A percentile compares a stretch with the other conserved stretches of the same genome.
phyloP scores from a whole-genome alignment of 192 early-diverging fungal genomes.

The Umbelopsis isabellina region DNA sequence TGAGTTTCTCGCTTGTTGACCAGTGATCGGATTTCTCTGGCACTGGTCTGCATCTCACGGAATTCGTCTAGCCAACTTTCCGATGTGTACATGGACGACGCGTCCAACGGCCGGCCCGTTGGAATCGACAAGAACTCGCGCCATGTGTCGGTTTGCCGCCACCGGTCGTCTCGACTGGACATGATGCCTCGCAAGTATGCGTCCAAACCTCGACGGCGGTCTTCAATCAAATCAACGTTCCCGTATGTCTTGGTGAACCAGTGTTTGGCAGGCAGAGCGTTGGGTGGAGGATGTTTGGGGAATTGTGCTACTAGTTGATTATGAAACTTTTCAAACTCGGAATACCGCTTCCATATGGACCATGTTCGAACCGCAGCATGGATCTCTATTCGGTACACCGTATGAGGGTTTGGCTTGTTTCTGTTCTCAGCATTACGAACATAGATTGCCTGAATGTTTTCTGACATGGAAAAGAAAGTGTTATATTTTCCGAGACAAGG shows the following conservation, averaged over 20 bases:
- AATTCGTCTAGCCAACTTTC: constrained; percentile 85
- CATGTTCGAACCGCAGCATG: constrained; percentile 81
- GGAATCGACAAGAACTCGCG: constrained; percentile 76
- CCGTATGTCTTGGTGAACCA: constrained; percentile 63
- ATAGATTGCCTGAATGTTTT: constrained; percentile 60
- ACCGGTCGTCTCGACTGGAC: constrained; percentile 71
- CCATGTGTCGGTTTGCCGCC: constrained; percentile 74
- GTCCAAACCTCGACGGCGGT: constrained; percentile 76
- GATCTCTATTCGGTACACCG: constrained; percentile 74
- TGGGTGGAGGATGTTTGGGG: constrained; percentile 65
- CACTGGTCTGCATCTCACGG: constrained; percentile 59
- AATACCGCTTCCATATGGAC: constrained; percentile 86
- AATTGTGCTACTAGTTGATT: constrained; percentile 64
- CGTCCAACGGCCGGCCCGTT: constrained; percentile 51
- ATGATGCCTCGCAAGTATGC: constrained; percentile 78
- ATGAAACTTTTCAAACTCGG: constrained; percentile 79
- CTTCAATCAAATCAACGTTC: constrained; percentile 69
- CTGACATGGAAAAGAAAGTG: constrained; percentile 47
- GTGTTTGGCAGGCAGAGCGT: constrained; percentile 73
- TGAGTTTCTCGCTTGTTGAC: constrained; percentile 76
- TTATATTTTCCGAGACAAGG: constrained; percentile 32
- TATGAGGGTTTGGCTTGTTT: constrained; percentile 63
- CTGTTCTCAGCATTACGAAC: constrained; percentile 58
- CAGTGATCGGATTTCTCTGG: constrained; percentile 74
- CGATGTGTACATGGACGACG: constrained; percentile 55